Evolutionary conservation across 129 eudicot genomes (phyloP), one percentile per base, ranked within the genome.

Genomic region (Glebionis coronaria): DNA sequence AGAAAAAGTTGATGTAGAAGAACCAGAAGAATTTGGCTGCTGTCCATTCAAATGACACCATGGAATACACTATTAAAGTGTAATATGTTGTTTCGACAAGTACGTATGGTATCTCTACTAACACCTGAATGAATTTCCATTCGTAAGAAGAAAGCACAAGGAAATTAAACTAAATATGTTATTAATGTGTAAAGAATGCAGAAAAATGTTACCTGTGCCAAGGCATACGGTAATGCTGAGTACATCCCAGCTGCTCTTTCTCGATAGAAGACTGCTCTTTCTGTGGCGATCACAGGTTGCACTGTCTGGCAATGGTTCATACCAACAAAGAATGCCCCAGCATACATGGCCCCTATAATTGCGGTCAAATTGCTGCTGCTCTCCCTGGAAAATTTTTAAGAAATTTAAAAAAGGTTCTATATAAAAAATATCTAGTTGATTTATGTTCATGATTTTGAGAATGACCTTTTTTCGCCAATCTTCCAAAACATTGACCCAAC

Each of bases 1-100:
- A 79, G 63, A 85, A 84, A 67, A 84, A 85, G 76, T 70, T 84
- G 66, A 88, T 65, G 55, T 79, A 88, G 67, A 68, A 84, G 73
- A 81, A 70, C 95, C 95, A 88, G 35, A 82, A 80, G 78, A 85
- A 88, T 76, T 85, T 88, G 11, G 83, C 72, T 4, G 73, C 86
- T 21, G 86, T 78, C 95, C 95, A 88, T 69, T 88, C 86, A 51
- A 88, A 88, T 64, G 84, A 75, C 63, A 88, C 85, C 95, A 88
- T 85, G 42, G 95, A 65, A 65, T 88, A 88, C 20, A 88, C 91
- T 38, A 88, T 80, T 9, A 66, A 52, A 23, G 86, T 68, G 72
- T 85, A 88, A 44, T 80, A 82, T 23, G 78, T 63, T 3, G 85
- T 56, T 81, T 88, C 89, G 49, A 78, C 50, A 11, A 88, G 61